Evolutionary conservation across 208 protist genomes (phyloP).

Genomic region (Trypanosoma rangeli): DNA sequence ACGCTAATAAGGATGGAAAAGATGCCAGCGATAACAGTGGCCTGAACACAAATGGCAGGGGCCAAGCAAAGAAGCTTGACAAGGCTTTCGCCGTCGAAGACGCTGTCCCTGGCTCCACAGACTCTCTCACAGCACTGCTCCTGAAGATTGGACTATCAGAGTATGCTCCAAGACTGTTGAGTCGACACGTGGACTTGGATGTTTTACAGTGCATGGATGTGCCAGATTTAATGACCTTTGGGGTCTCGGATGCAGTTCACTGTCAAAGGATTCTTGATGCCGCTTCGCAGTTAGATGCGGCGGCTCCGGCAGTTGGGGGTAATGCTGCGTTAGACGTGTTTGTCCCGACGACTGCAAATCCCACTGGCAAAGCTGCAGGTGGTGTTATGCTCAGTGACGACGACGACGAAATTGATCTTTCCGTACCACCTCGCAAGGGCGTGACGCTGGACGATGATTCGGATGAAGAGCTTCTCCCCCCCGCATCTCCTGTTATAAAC

Average conservation of each 20-base stretch:
- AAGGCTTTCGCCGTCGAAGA: not conserved
- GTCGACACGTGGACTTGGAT: conserved; percentile 31
- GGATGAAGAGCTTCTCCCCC: conserved; percentile 20
- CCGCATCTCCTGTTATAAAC: not conserved
- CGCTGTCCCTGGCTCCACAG: conserved; percentile 1
- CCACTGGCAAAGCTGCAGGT: not conserved
- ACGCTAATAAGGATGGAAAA: conserved; percentile 1
- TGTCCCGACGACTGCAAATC: not conserved
- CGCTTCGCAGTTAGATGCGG: conserved; percentile 10
- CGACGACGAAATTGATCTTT: conserved; percentile 20
- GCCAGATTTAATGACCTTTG: conserved; percentile 30
- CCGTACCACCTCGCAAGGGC: not conserved
- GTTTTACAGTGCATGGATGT: conserved; percentile 32
- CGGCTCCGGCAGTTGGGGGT: not conserved
- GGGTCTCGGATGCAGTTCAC: conserved; percentile 19
- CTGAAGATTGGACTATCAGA: conserved; percentile 23
- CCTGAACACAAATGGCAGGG: not conserved
- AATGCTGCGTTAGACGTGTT: not conserved
- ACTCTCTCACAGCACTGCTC: conserved; percentile 24
- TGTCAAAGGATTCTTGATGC: conserved; percentile 27
- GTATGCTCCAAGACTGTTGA: conserved; percentile 18
- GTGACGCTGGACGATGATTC: conserved; percentile 25
- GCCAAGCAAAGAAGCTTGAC: not conserved
- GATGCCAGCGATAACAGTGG: not conserved
- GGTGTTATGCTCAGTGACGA: conserved; percentile 3